phyloP scores from a whole-genome alignment of 345 rosid genomes.

The Physaria fendleri region DNA sequence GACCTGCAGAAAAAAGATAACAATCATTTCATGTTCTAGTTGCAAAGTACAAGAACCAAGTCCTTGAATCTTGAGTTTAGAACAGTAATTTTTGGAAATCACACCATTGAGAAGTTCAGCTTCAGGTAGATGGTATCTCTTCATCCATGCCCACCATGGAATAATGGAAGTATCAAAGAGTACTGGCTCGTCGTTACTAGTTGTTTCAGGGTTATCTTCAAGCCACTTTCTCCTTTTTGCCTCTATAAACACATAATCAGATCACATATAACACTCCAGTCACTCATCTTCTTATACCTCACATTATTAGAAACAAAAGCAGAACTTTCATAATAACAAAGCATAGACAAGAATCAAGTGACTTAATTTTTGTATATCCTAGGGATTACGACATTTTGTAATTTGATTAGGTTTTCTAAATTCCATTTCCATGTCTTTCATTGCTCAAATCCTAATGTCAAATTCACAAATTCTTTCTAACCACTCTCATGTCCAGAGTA shows the following conservation, averaged over 20 bases:
- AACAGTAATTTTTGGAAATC: constrained; percentile 17
- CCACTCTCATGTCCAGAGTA: not conserved
- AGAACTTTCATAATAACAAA: not conserved
- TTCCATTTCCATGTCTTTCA: not conserved
- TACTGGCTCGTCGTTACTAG: constrained; percentile 74
- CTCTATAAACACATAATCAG: constrained; percentile 40
- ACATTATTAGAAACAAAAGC: not conserved
- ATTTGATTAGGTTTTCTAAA: not conserved
- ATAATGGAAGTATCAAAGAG: constrained; percentile 82
- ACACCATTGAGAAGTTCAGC: constrained; percentile 98
- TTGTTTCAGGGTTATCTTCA: constrained; percentile 71
- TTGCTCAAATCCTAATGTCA: too few species aligned
- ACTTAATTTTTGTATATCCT: not conserved
- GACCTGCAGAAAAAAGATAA: constrained; percentile 36
- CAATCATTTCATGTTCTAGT: not conserved
- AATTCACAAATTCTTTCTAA: not conserved
- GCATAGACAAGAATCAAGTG: not conserved
- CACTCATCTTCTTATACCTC: not conserved
- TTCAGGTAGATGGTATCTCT: constrained; percentile 92
- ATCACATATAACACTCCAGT: constrained; percentile 7
- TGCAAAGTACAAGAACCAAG: not conserved
- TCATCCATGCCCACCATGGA: constrained; percentile 99
- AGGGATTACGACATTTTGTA: not conserved
- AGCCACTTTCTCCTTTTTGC: constrained; percentile 94
- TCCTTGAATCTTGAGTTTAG: not conserved